Evolutionary conservation across 2,329 filamentous ascomycete genomes (phyloP), one percentile per base, ranked within the genome.

Genomic region (Sporothrix brunneoviolacea): DNA sequence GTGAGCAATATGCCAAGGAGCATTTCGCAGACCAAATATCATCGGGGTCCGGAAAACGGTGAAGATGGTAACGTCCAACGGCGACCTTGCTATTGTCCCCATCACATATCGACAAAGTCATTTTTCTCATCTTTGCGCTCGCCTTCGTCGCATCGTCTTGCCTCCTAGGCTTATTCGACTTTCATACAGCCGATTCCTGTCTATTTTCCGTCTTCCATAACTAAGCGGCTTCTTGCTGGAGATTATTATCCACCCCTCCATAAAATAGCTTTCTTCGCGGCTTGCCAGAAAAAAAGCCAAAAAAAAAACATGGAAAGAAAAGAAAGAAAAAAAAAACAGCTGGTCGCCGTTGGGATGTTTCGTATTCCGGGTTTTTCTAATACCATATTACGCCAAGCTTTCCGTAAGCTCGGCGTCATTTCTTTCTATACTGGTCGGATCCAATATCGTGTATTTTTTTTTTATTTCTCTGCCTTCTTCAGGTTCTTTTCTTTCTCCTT

Each of bases 1-100:
- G 75, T 55, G 75, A 78, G 57, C 91, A 96, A 69, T 96, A 95
- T 67, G 91, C 91, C 52, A 96, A 95, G 69, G 91, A 97, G 68
- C 88, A 97, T 69, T 95, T 95, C 35, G 52, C 57, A 67, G 68
- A 71, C 59, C 65, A 70, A 48, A 68, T 68, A 56, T 55, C 38
- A 3, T 45, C 62, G 53, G 69, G 64, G 46, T 59, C 61, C 51
- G 70, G 65, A 60, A 64, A 63, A 60, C 65, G 68, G 65, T 69
- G 66, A 50, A 52, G 5, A 18, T 16, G 18, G 10, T 18, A 10
- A n/a, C 30, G 12, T 7, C 30, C 9, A n/a, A n/a, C 30, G 30
- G 30, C 30, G 12, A 15, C 30, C 30, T 6, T 33, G 8, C 30
- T 4, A n/a, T 12, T 8, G 9, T n/a, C 30, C 30, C 15, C 30